Percentiles rank a stretch among this genome's conserved stretches.
phyloP scores from a whole-genome alignment of 306 rosid species.

The Oxytropis ochrocephala region DNA sequence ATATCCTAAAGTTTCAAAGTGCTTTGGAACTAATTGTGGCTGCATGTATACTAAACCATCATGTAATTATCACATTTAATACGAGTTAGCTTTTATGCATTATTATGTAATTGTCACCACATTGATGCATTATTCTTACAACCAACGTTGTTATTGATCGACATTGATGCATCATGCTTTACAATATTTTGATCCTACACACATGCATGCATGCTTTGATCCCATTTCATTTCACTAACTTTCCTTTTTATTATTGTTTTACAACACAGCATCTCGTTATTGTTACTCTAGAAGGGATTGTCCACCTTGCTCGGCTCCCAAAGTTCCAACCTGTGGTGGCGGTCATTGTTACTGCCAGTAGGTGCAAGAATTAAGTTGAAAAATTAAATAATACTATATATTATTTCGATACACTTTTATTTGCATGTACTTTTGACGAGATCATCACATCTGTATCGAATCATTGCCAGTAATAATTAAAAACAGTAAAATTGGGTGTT shows the following conservation, averaged over 20 bases:
- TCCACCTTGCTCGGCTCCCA: neutral
- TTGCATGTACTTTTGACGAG: too few species aligned
- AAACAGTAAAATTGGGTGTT: too few species aligned
- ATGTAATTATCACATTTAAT: neutral
- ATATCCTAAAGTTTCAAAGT: neutral
- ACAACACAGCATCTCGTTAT: neutral
- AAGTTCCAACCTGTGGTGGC: neutral
- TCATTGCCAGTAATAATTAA: too few species aligned
- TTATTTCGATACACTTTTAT: too few species aligned
- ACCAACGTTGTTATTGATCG: neutral
- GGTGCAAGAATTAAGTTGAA: too few species aligned
- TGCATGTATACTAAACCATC: neutral
- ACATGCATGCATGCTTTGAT: too few species aligned
- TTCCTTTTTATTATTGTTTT: too few species aligned
- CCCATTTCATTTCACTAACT: neutral
- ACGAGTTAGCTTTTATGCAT: too few species aligned
- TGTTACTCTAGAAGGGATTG: neutral
- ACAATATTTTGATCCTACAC: too few species aligned
- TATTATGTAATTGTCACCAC: too few species aligned
- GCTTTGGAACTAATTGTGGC: neutral
- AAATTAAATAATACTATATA: too few species aligned
- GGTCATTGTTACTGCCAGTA: neutral
- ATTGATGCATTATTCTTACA: neutral
- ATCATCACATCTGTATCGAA: too few species aligned
- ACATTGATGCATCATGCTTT: neutral